phyloP scores from a whole-genome alignment of 2,329 filamentous ascomycete species.

The Aspergillus sp. region DNA sequence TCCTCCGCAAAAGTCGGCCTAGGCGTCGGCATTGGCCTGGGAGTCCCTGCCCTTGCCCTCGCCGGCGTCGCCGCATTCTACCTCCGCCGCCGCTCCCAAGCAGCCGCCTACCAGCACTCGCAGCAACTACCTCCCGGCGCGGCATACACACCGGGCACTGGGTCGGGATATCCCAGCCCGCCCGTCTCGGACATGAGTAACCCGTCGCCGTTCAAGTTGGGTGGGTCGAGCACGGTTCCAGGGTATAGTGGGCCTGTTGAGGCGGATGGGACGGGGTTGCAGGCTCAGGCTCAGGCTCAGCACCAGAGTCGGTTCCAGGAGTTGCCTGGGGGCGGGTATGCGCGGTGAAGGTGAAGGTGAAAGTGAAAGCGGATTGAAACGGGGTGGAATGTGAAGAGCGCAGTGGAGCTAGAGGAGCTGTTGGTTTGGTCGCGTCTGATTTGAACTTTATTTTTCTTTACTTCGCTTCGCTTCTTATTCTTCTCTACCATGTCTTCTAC shows the following conservation, averaged over 20 bases:
- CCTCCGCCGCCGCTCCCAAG: slow-evolving; percentile 5
- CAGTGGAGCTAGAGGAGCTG: neutral
- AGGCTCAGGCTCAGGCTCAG: neutral
- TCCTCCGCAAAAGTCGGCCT: slow-evolving; percentile 14
- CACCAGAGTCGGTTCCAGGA: slow-evolving; percentile 7
- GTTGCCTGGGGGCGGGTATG: neutral
- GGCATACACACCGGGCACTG: neutral
- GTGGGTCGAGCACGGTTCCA: neutral
- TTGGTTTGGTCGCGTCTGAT: neutral
- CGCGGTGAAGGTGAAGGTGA: neutral
- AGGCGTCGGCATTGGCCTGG: slow-evolving; percentile 17
- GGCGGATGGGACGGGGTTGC: neutral
- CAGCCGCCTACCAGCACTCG: neutral
- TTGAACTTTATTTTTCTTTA: neutral
- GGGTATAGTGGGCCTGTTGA: neutral
- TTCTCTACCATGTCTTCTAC: neutral
- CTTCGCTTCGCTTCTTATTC: neutral
- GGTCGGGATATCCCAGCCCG: neutral
- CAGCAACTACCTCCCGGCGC: neutral
- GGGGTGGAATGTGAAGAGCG: neutral
- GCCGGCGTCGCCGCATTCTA: slow-evolving; percentile 12
- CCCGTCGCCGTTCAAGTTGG: slow-evolving; percentile 8
- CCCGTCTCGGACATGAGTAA: slow-evolving; percentile 1
- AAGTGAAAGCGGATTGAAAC: neutral
- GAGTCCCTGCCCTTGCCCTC: slow-evolving; percentile 11